phyloP scores from a whole-genome alignment of 305 asterid genomes.

The Galium porrigens region DNA sequence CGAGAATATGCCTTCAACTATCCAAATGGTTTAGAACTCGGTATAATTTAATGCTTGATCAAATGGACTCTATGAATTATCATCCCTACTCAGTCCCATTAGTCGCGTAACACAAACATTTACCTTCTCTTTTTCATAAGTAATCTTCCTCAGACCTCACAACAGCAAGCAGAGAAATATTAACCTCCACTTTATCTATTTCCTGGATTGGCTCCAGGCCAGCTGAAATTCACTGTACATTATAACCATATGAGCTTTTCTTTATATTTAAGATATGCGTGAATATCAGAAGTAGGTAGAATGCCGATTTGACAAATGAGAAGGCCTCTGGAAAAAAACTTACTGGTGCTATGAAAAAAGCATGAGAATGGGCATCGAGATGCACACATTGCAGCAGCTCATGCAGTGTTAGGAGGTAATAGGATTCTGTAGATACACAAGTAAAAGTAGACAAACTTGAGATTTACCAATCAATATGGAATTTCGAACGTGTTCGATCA shows the following conservation, averaged over 20 bases:
- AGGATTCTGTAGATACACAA: conserved; percentile 29
- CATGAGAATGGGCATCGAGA: not conserved
- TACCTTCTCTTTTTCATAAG: not conserved
- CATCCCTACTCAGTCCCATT: not conserved
- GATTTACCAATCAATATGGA: conserved; percentile 6
- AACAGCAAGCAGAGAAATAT: not conserved
- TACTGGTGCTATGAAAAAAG: not conserved
- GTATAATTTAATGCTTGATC: not conserved
- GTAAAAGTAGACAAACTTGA: conserved; percentile 7
- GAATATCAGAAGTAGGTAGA: not conserved
- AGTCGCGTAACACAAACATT: not conserved
- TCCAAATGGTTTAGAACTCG: not conserved
- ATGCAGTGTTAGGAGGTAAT: conserved; percentile 29
- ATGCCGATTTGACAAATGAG: not conserved
- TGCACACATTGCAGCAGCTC: conserved; percentile 8
- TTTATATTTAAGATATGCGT: not conserved
- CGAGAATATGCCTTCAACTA: not conserved
- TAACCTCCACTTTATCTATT: not conserved
- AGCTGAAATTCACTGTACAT: conserved; percentile 1
- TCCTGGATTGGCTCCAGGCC: not conserved
- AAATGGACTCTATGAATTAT: not conserved
- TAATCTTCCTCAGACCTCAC: not conserved
- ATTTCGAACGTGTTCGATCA: not conserved
- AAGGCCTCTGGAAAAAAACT: conserved; percentile 1
- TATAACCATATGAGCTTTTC: not conserved